phyloP scores from a whole-genome alignment of 1,139 yeast genomes.

The Saccharomyces hybrid region DNA sequence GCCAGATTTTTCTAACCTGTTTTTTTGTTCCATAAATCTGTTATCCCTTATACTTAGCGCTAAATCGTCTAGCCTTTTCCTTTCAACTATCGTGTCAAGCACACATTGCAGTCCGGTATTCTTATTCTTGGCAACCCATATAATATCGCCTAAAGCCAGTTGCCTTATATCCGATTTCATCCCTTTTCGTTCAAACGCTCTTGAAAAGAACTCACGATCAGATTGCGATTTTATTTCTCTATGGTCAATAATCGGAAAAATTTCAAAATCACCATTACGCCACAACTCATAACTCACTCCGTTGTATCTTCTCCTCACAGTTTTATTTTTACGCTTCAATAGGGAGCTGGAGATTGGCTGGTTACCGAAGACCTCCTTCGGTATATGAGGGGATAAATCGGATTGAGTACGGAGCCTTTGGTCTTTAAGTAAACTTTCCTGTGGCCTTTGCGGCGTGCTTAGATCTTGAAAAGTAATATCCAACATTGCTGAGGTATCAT shows the following conservation, averaged over 20 bases:
- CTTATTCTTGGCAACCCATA: conserved; percentile 77
- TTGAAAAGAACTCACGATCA: conserved; percentile 59
- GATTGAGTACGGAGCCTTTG: not conserved
- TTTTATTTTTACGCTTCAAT: conserved; percentile 1
- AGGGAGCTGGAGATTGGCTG: not conserved
- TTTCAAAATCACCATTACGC: conserved; percentile 48
- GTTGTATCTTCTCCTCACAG: conserved; percentile 20
- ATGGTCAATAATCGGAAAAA: conserved; percentile 65
- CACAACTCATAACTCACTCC: conserved; percentile 37
- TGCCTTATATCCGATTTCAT: conserved; percentile 49
- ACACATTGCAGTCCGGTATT: conserved; percentile 55
- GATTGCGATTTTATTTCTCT: conserved; percentile 61
- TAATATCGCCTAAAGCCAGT: conserved; percentile 75
- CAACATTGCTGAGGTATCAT: conserved; percentile 4
- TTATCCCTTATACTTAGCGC: conserved; percentile 80
- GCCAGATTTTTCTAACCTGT: conserved; percentile 61
- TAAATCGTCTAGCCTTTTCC: conserved; percentile 84
- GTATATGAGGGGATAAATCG: conserved; percentile 5
- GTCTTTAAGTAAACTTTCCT: not conserved
- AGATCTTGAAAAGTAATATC: conserved; percentile 9
- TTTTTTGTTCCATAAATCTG: conserved; percentile 77
- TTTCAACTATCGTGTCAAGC: conserved; percentile 72
- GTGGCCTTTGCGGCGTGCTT: conserved; percentile 3
- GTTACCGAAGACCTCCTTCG: not conserved
- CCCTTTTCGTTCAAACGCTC: conserved; percentile 45